phyloP scores from a whole-genome alignment of 768 basidiomycete genomes.

The Tremella yokohamensis region DNA sequence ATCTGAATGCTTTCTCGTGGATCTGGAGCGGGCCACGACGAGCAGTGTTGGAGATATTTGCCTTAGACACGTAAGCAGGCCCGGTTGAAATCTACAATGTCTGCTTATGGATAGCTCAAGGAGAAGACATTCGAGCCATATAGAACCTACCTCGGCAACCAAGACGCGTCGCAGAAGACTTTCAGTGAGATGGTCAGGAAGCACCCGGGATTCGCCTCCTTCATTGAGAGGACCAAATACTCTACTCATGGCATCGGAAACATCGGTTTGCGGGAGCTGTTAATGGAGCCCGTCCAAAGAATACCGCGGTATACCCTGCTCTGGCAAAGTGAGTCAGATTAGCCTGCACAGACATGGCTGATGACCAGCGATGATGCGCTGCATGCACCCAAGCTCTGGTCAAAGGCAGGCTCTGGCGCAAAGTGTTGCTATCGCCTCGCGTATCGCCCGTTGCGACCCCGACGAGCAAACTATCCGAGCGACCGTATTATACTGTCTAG shows the following conservation, averaged over 20 bases:
- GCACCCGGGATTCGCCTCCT: constrained; percentile 70
- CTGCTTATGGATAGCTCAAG: constrained; percentile 58
- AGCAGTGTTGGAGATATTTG: constrained; percentile 73
- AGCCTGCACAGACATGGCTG: background rate
- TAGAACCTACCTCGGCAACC: constrained; percentile 82
- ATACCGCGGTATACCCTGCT: constrained; percentile 91
- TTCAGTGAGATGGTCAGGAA: constrained; percentile 77
- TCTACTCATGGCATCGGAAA: constrained; percentile 59
- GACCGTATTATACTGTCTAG: constrained; percentile 79
- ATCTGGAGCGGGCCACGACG: constrained; percentile 74
- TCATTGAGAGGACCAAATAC: constrained; percentile 76
- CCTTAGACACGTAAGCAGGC: constrained; percentile 61
- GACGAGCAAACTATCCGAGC: constrained; percentile 88
- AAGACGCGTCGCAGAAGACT: constrained; percentile 85
- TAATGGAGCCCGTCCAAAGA: constrained; percentile 95
- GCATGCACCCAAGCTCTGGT: constrained; percentile 72
- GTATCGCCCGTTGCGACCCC: constrained; percentile 84
- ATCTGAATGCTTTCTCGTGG: constrained; percentile 79
- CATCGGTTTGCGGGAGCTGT: constrained; percentile 79
- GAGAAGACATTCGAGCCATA: constrained; percentile 86
- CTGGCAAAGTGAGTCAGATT: constrained; percentile 59
- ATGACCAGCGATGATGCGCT: constrained; percentile 71
- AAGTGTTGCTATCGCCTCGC: constrained; percentile 80
- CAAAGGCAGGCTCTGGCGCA: constrained; percentile 75
- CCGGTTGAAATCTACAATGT: background rate